phyloP scores from a whole-genome alignment of 2,329 filamentous ascomycete genomes.

The Botrytis byssoidea region DNA sequence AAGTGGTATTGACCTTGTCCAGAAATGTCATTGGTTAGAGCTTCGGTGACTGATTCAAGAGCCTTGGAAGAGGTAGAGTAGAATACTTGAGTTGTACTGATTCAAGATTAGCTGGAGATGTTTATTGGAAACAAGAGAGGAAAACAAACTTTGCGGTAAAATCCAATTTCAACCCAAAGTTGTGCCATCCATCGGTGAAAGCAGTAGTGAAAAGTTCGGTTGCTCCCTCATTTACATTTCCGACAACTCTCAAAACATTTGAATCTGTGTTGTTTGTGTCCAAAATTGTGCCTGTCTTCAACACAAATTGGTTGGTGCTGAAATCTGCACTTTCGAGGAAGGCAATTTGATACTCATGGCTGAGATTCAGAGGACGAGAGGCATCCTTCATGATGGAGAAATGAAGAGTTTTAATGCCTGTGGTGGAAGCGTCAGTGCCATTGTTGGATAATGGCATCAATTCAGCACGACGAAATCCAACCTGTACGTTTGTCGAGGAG shows the following conservation, averaged over 20 bases:
- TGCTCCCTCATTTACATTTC: constrained; percentile 46
- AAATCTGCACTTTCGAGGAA: constrained; percentile 48
- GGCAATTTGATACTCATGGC: constrained; percentile 42
- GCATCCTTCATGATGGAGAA: constrained; percentile 57
- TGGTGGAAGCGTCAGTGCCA: constrained; percentile 51
- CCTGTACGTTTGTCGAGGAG: constrained; percentile 49
- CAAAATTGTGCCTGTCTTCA: constrained; percentile 56
- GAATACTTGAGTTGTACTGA: constrained; percentile 55
- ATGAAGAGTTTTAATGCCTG: constrained; percentile 60
- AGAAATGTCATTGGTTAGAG: constrained; percentile 50
- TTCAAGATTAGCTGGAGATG: not conserved
- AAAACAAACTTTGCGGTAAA: constrained; percentile 52
- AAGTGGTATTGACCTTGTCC: constrained; percentile 63
- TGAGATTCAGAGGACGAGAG: constrained; percentile 52
- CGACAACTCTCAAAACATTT: constrained; percentile 6
- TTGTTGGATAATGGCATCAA: constrained; percentile 48
- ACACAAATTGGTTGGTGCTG: constrained; percentile 51
- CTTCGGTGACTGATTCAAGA: constrained; percentile 49
- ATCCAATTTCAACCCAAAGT: constrained; percentile 59
- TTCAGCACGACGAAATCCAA: constrained; percentile 60
- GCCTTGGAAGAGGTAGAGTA: constrained; percentile 51
- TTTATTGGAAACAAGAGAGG: not conserved
- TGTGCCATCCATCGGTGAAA: constrained; percentile 56
- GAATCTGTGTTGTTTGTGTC: constrained; percentile 29
- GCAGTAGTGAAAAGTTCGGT: constrained; percentile 53